These are phyloP conservation scores for Trichoderma sp. DNA, from an alignment of 2,329 filamentous ascomycete species.

Conservation along the genomic window DNA sequence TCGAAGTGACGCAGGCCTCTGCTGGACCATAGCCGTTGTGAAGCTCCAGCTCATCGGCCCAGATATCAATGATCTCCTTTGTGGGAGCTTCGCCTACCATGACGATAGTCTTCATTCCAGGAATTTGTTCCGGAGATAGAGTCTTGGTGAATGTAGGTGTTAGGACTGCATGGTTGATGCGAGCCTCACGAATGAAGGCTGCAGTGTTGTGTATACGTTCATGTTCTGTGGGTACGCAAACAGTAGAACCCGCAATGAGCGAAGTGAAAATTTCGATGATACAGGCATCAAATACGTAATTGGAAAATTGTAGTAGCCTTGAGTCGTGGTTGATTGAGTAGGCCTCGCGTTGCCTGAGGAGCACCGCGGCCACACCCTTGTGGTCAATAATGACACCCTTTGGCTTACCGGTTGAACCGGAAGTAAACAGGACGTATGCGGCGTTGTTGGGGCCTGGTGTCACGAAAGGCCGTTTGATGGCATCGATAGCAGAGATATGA, in stretches of 20 bases:
- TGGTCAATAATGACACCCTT: slow-evolving; percentile 16
- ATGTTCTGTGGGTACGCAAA: slow-evolving; percentile 11
- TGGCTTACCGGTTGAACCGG: slow-evolving; percentile 13
- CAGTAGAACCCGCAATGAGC: not conserved
- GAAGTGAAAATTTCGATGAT: slow-evolving; percentile 1
- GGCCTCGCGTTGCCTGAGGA: not conserved
- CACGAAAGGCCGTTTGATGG: too few species aligned
- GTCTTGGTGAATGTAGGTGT: slow-evolving; percentile 20
- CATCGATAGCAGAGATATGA: not conserved
- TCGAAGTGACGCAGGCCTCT: slow-evolving; percentile 12
- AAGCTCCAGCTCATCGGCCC: slow-evolving; percentile 17
- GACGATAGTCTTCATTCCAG: slow-evolving; percentile 16
- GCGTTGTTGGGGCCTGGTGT: not conserved
- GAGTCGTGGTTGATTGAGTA: not conserved
- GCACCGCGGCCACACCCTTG: not conserved
- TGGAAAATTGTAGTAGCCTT: slow-evolving; percentile 18
- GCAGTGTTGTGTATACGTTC: not conserved
- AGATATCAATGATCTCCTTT: slow-evolving; percentile 28
- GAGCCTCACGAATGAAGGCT: slow-evolving; percentile 4
- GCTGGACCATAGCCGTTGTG: slow-evolving; percentile 24
- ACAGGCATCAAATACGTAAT: slow-evolving; percentile 10
- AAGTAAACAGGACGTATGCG: slow-evolving; percentile 9
- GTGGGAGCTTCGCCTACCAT: slow-evolving; percentile 26
- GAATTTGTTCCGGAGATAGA: not conserved
- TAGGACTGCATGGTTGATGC: slow-evolving; percentile 14